Evolutionary conservation across 2,329 filamentous ascomycete species (phyloP), one percentile per base, ranked within the genome.

Genomic region (Pezicula carpinea): DNA sequence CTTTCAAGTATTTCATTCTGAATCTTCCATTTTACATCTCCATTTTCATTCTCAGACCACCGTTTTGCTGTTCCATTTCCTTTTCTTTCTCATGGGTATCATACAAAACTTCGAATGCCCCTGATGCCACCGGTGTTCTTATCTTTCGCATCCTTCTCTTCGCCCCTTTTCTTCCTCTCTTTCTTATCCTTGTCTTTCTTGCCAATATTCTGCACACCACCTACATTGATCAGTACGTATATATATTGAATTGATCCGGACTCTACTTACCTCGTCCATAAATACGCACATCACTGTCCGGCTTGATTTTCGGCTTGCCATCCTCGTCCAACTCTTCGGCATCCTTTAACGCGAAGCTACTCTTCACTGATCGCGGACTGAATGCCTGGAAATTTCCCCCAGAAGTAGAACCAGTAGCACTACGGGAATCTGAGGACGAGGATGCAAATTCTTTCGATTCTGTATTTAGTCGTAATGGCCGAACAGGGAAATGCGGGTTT

Each of bases 131-230:
- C 8, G 10, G 18, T 15, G 13, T 40, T 40, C 38, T 40, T 40
- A 11, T 21, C 19, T 14, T 21, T 21, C 19, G 32, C 29, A 34
- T 21, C 19, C 21, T 21, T 21, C 19, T 33, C 29, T 39, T 49
- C 42, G 21, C 41, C 47, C 19, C 50, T 42, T 23, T 41, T 44
- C 36, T 42, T 50, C 15, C 47, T 55, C 49, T 31, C 39, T 18
- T 44, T 18, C 44, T 38, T 54, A 14, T 69, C 64, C 44, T 66
- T 70, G 14, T 70, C 63, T 53, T 73, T 71, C 45, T 72, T 69
- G 51, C 75, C 76, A 50, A 73, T 70, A 55, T 79, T 75, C 57
- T 79, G 77, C 33, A 71, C 73, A 72, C 75, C 35, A 62, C 66
- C 51, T 55, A 47, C 54, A 43, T 34, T 31, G 26, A 18, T 31